phyloP scores from a whole-genome alignment of 768 basidiomycete species.

The Rhizopogon vinicolor region DNA sequence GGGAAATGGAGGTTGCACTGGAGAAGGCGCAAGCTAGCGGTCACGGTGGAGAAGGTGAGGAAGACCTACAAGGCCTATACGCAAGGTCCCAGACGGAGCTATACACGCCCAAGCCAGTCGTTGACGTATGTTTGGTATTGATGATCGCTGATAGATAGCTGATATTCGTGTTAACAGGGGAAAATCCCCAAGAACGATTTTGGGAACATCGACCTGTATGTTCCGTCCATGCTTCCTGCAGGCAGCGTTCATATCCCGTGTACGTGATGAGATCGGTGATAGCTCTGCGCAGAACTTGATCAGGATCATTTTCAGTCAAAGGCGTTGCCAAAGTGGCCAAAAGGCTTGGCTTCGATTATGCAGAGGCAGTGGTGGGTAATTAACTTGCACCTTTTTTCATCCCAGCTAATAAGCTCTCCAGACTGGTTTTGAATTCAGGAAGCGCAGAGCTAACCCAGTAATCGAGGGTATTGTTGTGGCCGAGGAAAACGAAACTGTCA shows the following conservation, averaged over 20 bases:
- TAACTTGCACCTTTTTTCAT: constrained; percentile 8
- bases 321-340: constrained; percentile 86
- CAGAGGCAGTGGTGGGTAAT: constrained; percentile 87
- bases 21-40: constrained; percentile 35
- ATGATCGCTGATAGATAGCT: constrained; percentile 2
- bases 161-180: constrained; percentile 49
- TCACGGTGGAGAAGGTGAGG: constrained; percentile 38
- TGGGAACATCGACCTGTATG: constrained; percentile 96
- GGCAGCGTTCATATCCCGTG: constrained; percentile 91
- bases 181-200: constrained; percentile 93
- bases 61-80: constrained; percentile 85
- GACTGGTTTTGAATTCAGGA: constrained; percentile 97
- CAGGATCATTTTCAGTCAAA: constrained; percentile 50
- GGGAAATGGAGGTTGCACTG: constrained; percentile 63
- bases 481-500: constrained; percentile 63
- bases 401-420: constrained; percentile 26
- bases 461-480: constrained; percentile 86
- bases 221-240: constrained; percentile 87
- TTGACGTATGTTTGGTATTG: constrained; percentile 50
- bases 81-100: constrained; percentile 78
- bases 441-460: constrained; percentile 81
- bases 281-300: constrained; percentile 8
- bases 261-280: constrained; percentile 37
- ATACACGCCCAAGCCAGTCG: constrained; percentile 74
- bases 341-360: constrained; percentile 82